Evolutionary conservation across 495 filamentous ascomycete genomes (phyloP), one percentile per base, ranked within the genome.

Genomic region (Penicillium salamii): DNA sequence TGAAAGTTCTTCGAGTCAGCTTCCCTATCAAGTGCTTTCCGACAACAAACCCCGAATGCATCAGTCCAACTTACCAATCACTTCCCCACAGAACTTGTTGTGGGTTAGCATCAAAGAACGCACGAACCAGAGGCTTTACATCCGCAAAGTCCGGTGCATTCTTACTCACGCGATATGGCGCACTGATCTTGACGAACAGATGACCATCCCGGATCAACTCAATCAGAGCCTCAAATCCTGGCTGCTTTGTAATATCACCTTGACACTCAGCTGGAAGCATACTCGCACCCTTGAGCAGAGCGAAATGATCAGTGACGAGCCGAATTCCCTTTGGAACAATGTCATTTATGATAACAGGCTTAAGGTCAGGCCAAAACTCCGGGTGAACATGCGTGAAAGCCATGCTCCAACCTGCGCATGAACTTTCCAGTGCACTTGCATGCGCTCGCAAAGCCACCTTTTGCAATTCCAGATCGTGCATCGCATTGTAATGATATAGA

Each of bases 251-350:
- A 8, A 55, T 7, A 50, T 55, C 45, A 3, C 44, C 45, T 13
- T 48, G 13, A 9, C 32, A 46, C 9, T 55, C 45, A 24, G 42
- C 23, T 1, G 47, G 29, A 19, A 57, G 19, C 56, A 59, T 57
- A 46, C 60, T 63, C 0, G 29, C 31, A 7, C 53, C 53, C 46
- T 59, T 59, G 8, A 63, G 37, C 32, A 63, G 33, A 1, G 53
- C 60, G 45, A 59, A 63, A 43, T 63, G 60, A 35, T 63, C 60
- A 21, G 60, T 63, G 0, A 63, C 54, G 19, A 63, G 45, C 20
- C 28, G 29, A 39, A 59, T 52, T 7, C 53, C 54, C 1, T 26
- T 32, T 0, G 53, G 46, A 1, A 59, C 45, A 23, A 59, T 50
- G 7, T 55, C 60, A 3, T 46, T 6, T 33, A 46, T 50, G 12